Percentiles rank a stretch among this genome's conserved stretches.
Evolutionary conservation across 176 grass and related monocot genomes (phyloP).

Genomic region (Bonia amplexicaulis): DNA sequence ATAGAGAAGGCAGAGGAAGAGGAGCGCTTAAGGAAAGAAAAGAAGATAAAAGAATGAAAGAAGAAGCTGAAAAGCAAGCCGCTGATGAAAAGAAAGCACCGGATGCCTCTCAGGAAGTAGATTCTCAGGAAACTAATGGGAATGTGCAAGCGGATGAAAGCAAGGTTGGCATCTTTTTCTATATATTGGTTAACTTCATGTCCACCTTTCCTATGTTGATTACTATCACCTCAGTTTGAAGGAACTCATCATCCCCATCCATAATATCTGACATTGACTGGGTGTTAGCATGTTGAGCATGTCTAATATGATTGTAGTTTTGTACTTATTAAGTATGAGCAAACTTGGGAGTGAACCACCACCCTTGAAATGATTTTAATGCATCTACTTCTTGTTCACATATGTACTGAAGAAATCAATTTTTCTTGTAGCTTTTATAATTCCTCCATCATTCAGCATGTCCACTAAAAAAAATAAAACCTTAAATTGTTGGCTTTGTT

Average conservation of each 20-base stretch:
- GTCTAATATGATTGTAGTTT: slow-evolving; percentile 1
- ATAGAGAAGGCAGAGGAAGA: slow-evolving; percentile 92
- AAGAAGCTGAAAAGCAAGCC: slow-evolving; percentile 64
- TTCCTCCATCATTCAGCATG: not conserved
- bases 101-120: slow-evolving; percentile 42
- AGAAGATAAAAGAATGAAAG: slow-evolving; percentile 85
- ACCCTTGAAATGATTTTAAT: not conserved
- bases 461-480: not conserved
- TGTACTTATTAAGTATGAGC: not conserved
- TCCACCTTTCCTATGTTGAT: slow-evolving; percentile 1
- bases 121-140: slow-evolving; percentile 32
- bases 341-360: not conserved
- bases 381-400: slow-evolving; percentile 1
- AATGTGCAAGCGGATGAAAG: slow-evolving; percentile 36
- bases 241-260: not conserved
- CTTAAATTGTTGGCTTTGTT: slow-evolving; percentile 1
- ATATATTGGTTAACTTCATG: slow-evolving; percentile 15
- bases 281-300: not conserved
- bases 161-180: slow-evolving; percentile 47
- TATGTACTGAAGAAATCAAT: not conserved
- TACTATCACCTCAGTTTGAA: slow-evolving; percentile 4
- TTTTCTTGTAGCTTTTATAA: not conserved
- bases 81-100: slow-evolving; percentile 38
- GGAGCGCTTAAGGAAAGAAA: slow-evolving; percentile 79
- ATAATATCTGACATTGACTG: slow-evolving; percentile 8